A percentile compares a stretch with the other conserved stretches of the same genome.
Evolutionary conservation across 2,329 filamentous ascomycete genomes (phyloP).

Genomic region (Immersiporthe knoxdaviesiana): DNA sequence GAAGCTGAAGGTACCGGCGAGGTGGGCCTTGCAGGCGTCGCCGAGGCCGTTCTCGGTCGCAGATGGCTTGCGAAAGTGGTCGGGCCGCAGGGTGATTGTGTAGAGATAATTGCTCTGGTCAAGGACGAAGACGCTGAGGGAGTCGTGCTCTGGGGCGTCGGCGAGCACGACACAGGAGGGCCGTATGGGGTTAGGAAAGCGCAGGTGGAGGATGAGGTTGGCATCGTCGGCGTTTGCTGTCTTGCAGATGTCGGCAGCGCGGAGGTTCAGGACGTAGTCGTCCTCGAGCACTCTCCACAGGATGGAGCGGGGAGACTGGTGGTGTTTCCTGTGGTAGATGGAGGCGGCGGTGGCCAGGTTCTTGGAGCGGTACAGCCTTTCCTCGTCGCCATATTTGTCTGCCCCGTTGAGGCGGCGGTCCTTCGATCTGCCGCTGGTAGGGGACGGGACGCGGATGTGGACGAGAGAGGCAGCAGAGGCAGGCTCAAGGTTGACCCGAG

Average conservation of each 20-base stretch:
- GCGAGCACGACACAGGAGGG: slow-evolving; percentile 80
- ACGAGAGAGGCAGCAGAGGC: slow-evolving; percentile 70
- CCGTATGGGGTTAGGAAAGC: slow-evolving; percentile 74
- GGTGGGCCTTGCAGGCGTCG: slow-evolving; percentile 75
- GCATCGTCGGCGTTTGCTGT: slow-evolving; percentile 68
- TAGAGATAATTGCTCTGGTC: slow-evolving; percentile 80
- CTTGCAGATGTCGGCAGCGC: slow-evolving; percentile 79
- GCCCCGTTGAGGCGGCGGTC: slow-evolving; percentile 42
- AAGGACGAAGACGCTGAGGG: slow-evolving; percentile 77
- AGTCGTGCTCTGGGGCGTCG: slow-evolving; percentile 77
- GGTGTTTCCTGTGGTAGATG: slow-evolving; percentile 80
- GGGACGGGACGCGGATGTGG: slow-evolving; percentile 67
- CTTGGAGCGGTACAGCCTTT: slow-evolving; percentile 71
- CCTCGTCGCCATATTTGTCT: slow-evolving; percentile 61
- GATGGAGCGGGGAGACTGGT: slow-evolving; percentile 79
- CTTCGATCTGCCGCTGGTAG: slow-evolving; percentile 32
- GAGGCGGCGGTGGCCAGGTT: slow-evolving; percentile 79
- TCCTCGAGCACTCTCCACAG: slow-evolving; percentile 89
- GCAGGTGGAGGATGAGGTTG: slow-evolving; percentile 75
- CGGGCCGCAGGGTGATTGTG: slow-evolving; percentile 79
- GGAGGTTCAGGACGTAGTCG: slow-evolving; percentile 78
- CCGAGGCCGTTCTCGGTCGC: slow-evolving; percentile 74
- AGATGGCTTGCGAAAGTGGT: slow-evolving; percentile 74
- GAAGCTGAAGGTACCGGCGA: slow-evolving; percentile 74
- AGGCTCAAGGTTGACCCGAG: slow-evolving; percentile 79